A percentile compares a stretch with the other conserved stretches of the same genome.
Conservation (phyloP, 495 filamentous ascomycete genomes). For the Aspergillus diversus region DNA sequence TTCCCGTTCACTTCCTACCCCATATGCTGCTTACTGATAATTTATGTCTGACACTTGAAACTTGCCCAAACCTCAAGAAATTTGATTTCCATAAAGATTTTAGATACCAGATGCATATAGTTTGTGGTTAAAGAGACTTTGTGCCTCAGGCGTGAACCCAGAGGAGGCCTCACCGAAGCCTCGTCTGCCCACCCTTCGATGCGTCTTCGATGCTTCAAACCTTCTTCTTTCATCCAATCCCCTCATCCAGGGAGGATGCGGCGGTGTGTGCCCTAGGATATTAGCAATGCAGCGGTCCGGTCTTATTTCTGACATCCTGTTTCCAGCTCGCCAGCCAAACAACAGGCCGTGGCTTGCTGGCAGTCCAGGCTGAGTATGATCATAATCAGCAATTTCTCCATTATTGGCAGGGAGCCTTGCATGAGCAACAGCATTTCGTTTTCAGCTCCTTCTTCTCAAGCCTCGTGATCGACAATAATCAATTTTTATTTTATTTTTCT, state of each 20-base stretch:
- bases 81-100: too few relatives aligned
- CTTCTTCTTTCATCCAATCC: slow-evolving; percentile 20
- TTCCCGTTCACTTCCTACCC: too few relatives aligned
- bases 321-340: slow-evolving; percentile 14
- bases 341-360: slow-evolving; percentile 29
- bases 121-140: neutral
- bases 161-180: slow-evolving; percentile 29
- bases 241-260: slow-evolving; percentile 12
- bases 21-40: too few relatives aligned
- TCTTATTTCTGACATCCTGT: slow-evolving; percentile 13
- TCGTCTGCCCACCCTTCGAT: slow-evolving; percentile 35
- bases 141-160: slow-evolving; percentile 23
- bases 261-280: slow-evolving; percentile 24
- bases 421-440: slow-evolving; percentile 16
- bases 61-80: neutral
- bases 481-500: slow-evolving; percentile 10
- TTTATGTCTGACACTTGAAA: neutral
- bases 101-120: neutral
- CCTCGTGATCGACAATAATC: slow-evolving; percentile 22
- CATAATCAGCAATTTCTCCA: neutral
- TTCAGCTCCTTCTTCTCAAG: slow-evolving; percentile 14
- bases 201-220: slow-evolving; percentile 43
- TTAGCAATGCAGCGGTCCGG: slow-evolving; percentile 23
- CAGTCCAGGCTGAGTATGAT: slow-evolving; percentile 11
- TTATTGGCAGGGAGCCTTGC: slow-evolving; percentile 19